A percentile compares a stretch with the other conserved stretches of the same genome.
phyloP scores from a whole-genome alignment of 345 rosid genomes.

The Gossypium herbaceum region DNA sequence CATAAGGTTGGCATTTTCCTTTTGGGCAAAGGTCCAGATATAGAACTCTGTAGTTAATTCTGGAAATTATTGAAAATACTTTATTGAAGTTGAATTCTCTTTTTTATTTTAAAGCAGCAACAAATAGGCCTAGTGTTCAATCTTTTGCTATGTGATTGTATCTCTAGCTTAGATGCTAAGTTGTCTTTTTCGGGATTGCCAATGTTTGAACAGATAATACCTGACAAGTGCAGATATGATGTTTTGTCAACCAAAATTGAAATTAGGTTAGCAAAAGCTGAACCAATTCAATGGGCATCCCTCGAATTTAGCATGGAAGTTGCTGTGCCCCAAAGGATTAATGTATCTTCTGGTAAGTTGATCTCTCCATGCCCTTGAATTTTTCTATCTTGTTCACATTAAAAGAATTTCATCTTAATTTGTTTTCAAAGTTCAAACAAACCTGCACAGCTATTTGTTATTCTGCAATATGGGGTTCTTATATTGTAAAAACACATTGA shows the following conservation, averaged over 20 bases:
- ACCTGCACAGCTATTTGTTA: not conserved
- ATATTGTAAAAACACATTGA: not conserved
- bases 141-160: not conserved
- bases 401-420: not conserved
- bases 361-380: not conserved
- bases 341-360: constrained; percentile 39
- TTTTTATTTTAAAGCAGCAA: not conserved
- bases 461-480: not conserved
- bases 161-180: not conserved
- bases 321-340: constrained; percentile 35
- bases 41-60: not conserved
- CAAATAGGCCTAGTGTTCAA: not conserved
- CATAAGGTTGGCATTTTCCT: not conserved
- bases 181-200: constrained; percentile 12
- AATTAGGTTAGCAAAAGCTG: constrained; percentile 81
- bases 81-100: no score
- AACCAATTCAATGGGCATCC: constrained; percentile 64
- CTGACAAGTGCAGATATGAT: constrained; percentile 56
- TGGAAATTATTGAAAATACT: not conserved
- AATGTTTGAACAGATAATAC: constrained; percentile 53
- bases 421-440: not conserved
- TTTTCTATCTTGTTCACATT: not conserved
- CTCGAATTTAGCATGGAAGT: constrained; percentile 62
- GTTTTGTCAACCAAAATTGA: constrained; percentile 83
- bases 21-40: not conserved